These are phyloP conservation scores for Termitomyces sp. DNA, from an alignment of 768 basidiomycete species.

Conservation along the genomic window DNA sequence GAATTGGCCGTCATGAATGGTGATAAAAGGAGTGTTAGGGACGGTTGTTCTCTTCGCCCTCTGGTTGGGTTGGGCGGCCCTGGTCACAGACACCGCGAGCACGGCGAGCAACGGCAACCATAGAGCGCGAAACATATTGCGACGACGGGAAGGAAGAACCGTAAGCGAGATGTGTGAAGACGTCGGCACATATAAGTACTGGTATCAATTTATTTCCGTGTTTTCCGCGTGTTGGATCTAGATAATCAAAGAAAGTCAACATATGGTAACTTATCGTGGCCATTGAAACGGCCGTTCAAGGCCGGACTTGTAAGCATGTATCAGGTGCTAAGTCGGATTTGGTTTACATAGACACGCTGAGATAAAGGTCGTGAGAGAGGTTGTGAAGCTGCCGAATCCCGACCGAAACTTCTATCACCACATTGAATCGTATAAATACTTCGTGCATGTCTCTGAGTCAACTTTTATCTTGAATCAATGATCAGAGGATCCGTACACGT, in stretches of 20 bases:
- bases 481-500: constrained; percentile 2
- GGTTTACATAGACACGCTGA: background rate
- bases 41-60: constrained; percentile 19
- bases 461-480: constrained; percentile 7
- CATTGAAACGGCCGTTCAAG: background rate
- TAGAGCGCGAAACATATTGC: constrained; percentile 28
- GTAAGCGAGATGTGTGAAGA: constrained; percentile 2
- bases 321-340: constrained; percentile 2
- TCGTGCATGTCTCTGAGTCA: background rate
- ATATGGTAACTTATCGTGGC: background rate
- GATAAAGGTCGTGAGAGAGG: background rate
- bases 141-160: constrained; percentile 16
- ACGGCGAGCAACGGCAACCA: constrained; percentile 25
- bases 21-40: constrained; percentile 35
- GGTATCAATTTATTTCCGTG: constrained; percentile 9
- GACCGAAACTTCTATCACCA: background rate
- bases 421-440: background rate
- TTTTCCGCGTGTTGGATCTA: constrained; percentile 10
- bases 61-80: constrained; percentile 24
- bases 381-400: background rate
- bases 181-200: constrained; percentile 9
- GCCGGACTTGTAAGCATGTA: background rate
- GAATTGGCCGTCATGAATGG: constrained; percentile 39
- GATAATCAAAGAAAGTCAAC: constrained; percentile 1
- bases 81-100: constrained; percentile 27